A percentile compares a stretch with the other conserved stretches of the same genome.
phyloP scores from a whole-genome alignment of 371 early-diverging fungal species.

The Syncephalastrum contaminatum region DNA sequence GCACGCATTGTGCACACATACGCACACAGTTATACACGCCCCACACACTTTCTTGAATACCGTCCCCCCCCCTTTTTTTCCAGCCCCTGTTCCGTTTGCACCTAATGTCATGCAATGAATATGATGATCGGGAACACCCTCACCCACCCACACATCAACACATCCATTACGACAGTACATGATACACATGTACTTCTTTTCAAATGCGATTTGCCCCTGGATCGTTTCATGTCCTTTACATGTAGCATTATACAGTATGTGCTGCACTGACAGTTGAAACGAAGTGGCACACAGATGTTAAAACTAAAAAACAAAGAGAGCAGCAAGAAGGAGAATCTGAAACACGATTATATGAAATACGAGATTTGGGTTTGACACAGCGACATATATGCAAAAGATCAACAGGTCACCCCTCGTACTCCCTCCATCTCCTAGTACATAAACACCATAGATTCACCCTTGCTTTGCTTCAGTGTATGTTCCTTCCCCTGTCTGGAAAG shows the following conservation, averaged over 20 bases:
- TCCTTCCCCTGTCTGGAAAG: not conserved
- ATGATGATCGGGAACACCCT: no score
- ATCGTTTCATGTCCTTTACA: slow-evolving; percentile 10
- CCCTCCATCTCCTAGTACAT: no score
- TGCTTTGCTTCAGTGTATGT: not conserved
- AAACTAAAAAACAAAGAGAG: no score
- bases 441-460: not conserved
- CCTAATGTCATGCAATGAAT: no score
- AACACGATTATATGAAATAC: no score
- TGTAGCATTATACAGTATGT: not conserved
- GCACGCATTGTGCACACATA: not conserved
- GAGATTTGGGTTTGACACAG: slow-evolving; percentile 1
- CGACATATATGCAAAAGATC: not conserved
- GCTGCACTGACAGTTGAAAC: not conserved
- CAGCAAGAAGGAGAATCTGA: no score
- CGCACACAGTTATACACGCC: slow-evolving; percentile 2
- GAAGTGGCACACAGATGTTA: not conserved
- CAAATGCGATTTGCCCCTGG: not conserved
- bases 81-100: not conserved
- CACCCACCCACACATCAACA: not conserved
- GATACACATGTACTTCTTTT: not conserved
- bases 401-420: no score
- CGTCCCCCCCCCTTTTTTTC: not conserved
- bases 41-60: no score
- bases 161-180: not conserved